Conservation (phyloP, 2,329 filamentous ascomycete species). For the Intubia oerlemansii region DNA sequence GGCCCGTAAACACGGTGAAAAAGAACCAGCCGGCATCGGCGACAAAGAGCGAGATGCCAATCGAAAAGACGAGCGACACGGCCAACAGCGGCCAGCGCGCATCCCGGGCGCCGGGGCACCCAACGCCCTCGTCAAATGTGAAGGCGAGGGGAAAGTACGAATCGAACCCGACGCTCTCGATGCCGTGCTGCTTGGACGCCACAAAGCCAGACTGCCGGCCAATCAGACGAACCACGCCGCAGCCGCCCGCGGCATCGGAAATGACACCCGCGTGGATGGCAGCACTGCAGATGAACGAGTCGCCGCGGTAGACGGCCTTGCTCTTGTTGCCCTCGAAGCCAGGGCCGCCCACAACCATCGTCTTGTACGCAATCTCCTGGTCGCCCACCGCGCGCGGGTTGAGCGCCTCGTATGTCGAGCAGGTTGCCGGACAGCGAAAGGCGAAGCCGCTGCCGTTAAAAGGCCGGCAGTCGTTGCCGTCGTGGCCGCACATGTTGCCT, state of each 20-base stretch:
- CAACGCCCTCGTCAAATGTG: conserved; percentile 45
- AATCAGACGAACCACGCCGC: conserved; percentile 44
- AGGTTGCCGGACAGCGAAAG: conserved; percentile 57
- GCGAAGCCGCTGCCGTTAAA: conserved; percentile 49
- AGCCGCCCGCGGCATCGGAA: conserved; percentile 43
- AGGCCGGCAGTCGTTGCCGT: conserved; percentile 54
- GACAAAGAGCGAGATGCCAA: conserved; percentile 61
- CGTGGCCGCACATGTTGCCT: conserved; percentile 51
- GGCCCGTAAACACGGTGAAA: conserved; percentile 56
- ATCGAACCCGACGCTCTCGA: conserved; percentile 57
- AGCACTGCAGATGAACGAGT: conserved; percentile 59
- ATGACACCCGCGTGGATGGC: conserved; percentile 58
- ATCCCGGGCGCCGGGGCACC: conserved; percentile 46
- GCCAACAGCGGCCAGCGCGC: conserved; percentile 67
- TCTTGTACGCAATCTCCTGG: conserved; percentile 39
- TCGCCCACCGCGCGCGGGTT: conserved; percentile 59
- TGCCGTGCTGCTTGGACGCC: conserved; percentile 46
- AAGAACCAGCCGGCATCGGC: conserved; percentile 65
- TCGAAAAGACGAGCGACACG: conserved; percentile 61
- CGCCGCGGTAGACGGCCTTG: conserved; percentile 53
- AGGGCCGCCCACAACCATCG: conserved; percentile 49
- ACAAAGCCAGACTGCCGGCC: conserved; percentile 40
- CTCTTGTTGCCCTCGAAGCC: conserved; percentile 17
- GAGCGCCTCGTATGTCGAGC: conserved; percentile 39
- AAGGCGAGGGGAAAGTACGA: conserved; percentile 82